Percentiles rank a stretch among this genome's conserved stretches.
Conservation (phyloP, 495 filamentous ascomycete species). For the Aspergillus funiculosus region DNA sequence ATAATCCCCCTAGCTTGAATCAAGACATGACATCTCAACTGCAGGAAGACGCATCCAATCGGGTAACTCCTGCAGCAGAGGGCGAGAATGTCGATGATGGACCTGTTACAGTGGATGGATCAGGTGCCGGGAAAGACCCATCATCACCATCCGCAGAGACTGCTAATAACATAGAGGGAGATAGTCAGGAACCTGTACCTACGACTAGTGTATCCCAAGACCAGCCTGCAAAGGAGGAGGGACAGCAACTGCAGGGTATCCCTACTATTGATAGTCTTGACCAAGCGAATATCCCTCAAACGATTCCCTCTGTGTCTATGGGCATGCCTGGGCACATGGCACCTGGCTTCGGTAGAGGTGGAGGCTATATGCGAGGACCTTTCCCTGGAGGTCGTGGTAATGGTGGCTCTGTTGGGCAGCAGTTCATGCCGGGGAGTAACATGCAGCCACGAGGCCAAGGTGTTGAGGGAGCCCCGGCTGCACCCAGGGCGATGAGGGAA, state of each 20-base stretch:
- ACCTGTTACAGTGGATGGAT: constrained; percentile 26
- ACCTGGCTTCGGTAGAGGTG: constrained; percentile 34
- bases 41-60: constrained; percentile 20
- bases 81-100: constrained; percentile 25
- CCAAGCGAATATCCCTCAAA: constrained; percentile 19
- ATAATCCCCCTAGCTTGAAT: constrained; percentile 21
- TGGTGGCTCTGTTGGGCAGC: constrained; percentile 26
- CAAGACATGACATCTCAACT: constrained; percentile 23
- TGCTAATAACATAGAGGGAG: constrained; percentile 6
- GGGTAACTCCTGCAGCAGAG: constrained; percentile 19
- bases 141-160: constrained; percentile 16
- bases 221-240: constrained; percentile 7
- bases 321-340: constrained; percentile 22
- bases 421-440: constrained; percentile 21
- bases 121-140: constrained; percentile 18
- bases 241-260: constrained; percentile 36
- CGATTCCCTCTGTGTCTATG: constrained; percentile 15
- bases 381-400: constrained; percentile 25
- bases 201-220: background rate
- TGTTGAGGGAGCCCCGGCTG: constrained; percentile 79
- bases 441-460: constrained; percentile 47
- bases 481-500: constrained; percentile 88
- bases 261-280: constrained; percentile 44
- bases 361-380: constrained; percentile 33
- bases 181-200: constrained; percentile 6